Evolutionary conservation across 2,329 filamentous ascomycete species (phyloP), one percentile per base, ranked within the genome.

Genomic region (Colletotrichum lupini): DNA sequence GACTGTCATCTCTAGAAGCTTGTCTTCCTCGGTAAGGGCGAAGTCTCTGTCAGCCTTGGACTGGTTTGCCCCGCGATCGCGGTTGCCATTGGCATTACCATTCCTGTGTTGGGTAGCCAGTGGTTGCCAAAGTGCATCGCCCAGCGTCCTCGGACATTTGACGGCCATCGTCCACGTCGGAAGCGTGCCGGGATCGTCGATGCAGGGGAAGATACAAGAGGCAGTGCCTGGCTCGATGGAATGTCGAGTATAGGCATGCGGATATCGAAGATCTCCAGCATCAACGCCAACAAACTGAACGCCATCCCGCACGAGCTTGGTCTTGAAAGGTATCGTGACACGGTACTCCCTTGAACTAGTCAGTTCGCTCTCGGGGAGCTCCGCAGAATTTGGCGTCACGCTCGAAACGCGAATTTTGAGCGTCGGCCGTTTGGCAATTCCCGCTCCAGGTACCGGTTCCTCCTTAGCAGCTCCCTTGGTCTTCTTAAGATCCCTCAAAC

Each of bases 201-300:
- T 88, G 81, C 97, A 98, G 0, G 97, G 97, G 78, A 99, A 99
- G 30, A 98, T 91, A 77, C 93, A 95, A 59, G 92, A 96, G 1
- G 95, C 92, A 22, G 91, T 92, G 35, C 95, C 95, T 0, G 95
- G 91, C 74, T 94, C 92, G 55, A 93, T 86, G 2, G 92, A 93
- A 79, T 96, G 95, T 53, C 92, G 92, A 0, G 96, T 97, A 81
- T 97, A 99, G 61, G 94, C 92, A 84, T 99, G 96, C 0, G 97
- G 95, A 81, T 95, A 99, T 74, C 95, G 90, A 68, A 87, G 87
- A 80, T 98, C 96, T 63, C 92, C 90, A 69, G 92, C 91, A 57
- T 95, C 92, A 49, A 97, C 89, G 4, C 97, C 95, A 19, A 97
- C 94, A 82, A 98, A 99, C 74, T 98, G 95, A 71, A 98, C 82